Evolutionary conservation across 768 basidiomycete genomes (phyloP), one percentile per base, ranked within the genome.

Genomic region (Boletus huronensis): DNA sequence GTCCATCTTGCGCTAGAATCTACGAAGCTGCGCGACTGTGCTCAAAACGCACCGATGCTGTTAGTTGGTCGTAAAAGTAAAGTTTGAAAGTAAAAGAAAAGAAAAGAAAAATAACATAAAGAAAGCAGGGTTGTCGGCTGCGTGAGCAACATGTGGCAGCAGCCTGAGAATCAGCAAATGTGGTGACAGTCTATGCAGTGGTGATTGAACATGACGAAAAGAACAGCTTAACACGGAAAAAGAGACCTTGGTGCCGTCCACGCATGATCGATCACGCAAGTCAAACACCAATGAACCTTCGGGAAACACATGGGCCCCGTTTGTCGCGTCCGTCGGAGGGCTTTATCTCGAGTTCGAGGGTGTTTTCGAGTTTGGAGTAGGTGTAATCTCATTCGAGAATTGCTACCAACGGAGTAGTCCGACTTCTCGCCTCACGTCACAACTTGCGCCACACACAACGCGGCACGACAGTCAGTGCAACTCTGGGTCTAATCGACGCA

Each of bases 361-460:
- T 55, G 39, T 16, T 52, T 65, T 55, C 44, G 13, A 50, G 50
- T 41, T 44, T 53, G 45, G 51, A 47, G 28, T 28, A 23, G 28
- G 39, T 21, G 52, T 25, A 17, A 32, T 23, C 49, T 31, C 39
- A 39, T 57, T 49, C n/a, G 49, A 56, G 58, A 64, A 53, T 42
- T n/a, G 3, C 28, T 11, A 39, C 35, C 21, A 39, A 32, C 3
- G 25, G 21, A 23, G 46, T 6, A 47, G 19, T 35, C 9, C 25
- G 16, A 17, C 52, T 51, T 58, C 60, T 45, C 48, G 29, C 26
- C 42, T 49, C 50, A 35, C 48, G n/a, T n/a, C 14, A 3, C 28
- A 25, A 2, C 21, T n/a, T 16, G 28, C 57, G 57, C 61, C 54
- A 60, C 60, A 60, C 60, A 4, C 42, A 41, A 34, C 31, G 7